Evolutionary conservation across 306 rosid genomes (phyloP).

Genomic region (Acacia confusa): DNA sequence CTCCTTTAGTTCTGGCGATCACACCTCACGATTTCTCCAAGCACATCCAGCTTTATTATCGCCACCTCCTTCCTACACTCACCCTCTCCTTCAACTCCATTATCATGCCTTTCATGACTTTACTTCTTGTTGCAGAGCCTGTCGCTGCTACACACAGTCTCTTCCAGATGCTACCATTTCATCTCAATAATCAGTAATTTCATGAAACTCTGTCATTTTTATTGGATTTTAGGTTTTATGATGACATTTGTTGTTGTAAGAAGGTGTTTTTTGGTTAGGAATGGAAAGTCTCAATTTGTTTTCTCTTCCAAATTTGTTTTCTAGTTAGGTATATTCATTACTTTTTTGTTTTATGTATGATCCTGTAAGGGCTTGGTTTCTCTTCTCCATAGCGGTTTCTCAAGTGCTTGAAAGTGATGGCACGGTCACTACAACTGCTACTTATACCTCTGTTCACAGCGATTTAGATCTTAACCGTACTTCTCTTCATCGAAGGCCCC

Average conservation of each 20-base stretch:
- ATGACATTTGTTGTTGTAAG: conserved; percentile 12
- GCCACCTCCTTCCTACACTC: conserved; percentile 41
- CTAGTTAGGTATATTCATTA: too few relatives aligned
- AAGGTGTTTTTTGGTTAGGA: conserved; percentile 89
- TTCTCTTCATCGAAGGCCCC: conserved; percentile 54
- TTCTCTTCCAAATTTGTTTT: too few relatives aligned
- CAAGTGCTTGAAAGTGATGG: conserved; percentile 47
- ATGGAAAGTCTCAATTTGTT: conserved; percentile 90
- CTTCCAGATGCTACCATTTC: conserved; percentile 59
- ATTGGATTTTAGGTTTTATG: neutral
- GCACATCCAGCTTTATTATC: conserved; percentile 31
- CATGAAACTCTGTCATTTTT: too few relatives aligned
- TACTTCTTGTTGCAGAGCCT: conserved; percentile 19
- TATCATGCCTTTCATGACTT: conserved; percentile 1
- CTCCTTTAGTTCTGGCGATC: conserved; percentile 23
- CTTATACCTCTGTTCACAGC: conserved; percentile 13
- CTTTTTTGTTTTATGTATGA: neutral
- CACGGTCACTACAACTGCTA: conserved; percentile 1
- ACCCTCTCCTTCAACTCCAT: conserved; percentile 39
- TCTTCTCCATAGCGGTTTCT: conserved; percentile 56
- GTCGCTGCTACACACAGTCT: conserved; percentile 51
- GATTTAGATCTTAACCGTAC: conserved; percentile 55
- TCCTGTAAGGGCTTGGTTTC: neutral
- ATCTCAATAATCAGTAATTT: conserved; percentile 51
- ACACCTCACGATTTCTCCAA: neutral